These are phyloP conservation scores for Trichoderma atroviride DNA, from an alignment of 2,329 filamentous ascomycete species.

Conservation along the genomic window DNA sequence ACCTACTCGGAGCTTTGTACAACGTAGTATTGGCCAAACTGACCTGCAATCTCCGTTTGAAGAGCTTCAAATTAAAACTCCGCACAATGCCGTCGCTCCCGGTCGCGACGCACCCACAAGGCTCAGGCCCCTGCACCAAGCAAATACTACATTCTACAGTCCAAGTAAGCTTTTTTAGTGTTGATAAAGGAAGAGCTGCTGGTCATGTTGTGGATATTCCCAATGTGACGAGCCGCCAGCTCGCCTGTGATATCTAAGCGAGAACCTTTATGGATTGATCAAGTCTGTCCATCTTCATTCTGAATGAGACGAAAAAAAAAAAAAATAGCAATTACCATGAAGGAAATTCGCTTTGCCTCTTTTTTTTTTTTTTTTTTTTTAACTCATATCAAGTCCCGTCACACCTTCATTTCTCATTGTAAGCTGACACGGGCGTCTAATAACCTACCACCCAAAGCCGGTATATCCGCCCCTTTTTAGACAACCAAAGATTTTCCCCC, in stretches of 20 bases:
- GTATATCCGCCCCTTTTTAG: background rate
- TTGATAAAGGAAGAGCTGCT: background rate
- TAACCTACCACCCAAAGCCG: background rate
- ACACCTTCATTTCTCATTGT: background rate
- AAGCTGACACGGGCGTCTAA: background rate
- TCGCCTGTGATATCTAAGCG: background rate
- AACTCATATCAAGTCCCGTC: background rate
- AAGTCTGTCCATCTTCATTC: background rate
- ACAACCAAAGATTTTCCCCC: background rate
- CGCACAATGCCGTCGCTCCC: constrained; percentile 18
- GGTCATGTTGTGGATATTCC: background rate
- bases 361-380: background rate
- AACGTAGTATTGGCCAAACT: background rate
- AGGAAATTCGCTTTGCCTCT: background rate
- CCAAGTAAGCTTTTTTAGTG: background rate
- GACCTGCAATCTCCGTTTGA: background rate
- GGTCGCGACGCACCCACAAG: constrained; percentile 9
- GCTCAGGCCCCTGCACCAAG: background rate
- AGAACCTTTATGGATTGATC: background rate
- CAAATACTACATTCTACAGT: background rate
- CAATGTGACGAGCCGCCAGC: background rate
- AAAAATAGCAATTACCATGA: background rate
- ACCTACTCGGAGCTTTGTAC: background rate
- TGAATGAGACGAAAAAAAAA: background rate
- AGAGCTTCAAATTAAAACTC: constrained; percentile 1